Conservation (phyloP, 805 yeast genomes). For the Sugiyamaella boreocaroliniensis region DNA sequence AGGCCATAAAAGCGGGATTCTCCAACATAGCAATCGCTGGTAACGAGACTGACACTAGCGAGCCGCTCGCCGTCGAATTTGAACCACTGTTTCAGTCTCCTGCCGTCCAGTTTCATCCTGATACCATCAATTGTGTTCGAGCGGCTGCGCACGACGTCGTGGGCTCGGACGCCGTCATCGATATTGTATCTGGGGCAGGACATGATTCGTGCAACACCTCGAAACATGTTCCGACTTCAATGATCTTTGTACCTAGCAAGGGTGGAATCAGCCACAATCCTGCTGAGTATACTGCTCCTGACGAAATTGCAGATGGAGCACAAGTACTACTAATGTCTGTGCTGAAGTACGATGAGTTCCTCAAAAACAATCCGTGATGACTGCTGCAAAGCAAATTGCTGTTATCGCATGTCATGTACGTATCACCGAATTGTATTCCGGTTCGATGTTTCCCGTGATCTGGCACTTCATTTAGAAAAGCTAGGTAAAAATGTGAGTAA, state of each 20-base stretch:
- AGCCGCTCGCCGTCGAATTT: conserved; percentile 27
- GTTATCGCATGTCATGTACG: too few species aligned
- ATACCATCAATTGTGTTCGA: conserved; percentile 45
- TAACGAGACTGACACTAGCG: conserved; percentile 2
- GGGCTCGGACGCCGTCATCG: conserved; percentile 10
- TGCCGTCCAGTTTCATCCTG: conserved; percentile 49
- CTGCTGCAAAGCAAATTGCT: too few species aligned
- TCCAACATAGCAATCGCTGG: conserved; percentile 3
- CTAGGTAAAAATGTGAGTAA: too few species aligned
- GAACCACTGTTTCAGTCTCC: conserved; percentile 43
- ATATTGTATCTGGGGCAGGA: conserved; percentile 70
- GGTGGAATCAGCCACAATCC: conserved; percentile 65
- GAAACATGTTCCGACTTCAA: conserved; percentile 54
- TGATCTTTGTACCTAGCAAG: conserved; percentile 63
- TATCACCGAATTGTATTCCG: too few species aligned
- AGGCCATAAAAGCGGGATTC: neutral
- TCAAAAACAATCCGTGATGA: too few species aligned
- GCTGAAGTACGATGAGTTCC: conserved; percentile 32
- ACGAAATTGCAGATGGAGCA: conserved; percentile 54
- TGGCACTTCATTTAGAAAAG: too few species aligned
- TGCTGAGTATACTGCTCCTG: conserved; percentile 57
- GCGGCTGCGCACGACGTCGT: conserved; percentile 38
- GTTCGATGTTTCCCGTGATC: too few species aligned
- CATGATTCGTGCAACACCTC: conserved; percentile 62
- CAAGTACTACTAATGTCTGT: conserved; percentile 48